phyloP scores from a whole-genome alignment of 805 yeast genomes.

The Scheffersomyces coipomensis region DNA sequence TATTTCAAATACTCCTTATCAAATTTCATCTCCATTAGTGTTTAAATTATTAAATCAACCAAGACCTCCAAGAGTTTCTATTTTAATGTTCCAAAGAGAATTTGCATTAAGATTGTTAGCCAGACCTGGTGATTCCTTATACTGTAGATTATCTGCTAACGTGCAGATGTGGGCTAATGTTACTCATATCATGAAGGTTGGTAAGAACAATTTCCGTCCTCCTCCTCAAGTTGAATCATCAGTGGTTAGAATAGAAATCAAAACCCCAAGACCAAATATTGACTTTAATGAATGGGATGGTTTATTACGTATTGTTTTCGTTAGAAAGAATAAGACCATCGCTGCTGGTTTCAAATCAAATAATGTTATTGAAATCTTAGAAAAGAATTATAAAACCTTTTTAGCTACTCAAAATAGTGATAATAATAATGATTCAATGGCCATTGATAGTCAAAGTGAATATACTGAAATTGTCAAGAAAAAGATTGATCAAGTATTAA shows the following conservation, averaged over 20 bases:
- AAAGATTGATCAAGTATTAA: slow-evolving; percentile 70
- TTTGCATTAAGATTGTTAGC: slow-evolving; percentile 92
- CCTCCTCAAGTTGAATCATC: slow-evolving; percentile 98
- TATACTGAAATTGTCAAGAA: slow-evolving; percentile 54
- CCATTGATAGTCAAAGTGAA: slow-evolving; percentile 37
- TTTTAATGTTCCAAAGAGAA: slow-evolving; percentile 97
- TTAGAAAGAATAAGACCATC: slow-evolving; percentile 88
- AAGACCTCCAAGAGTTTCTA: slow-evolving; percentile 89
- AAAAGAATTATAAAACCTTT: slow-evolving; percentile 81
- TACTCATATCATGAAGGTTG: slow-evolving; percentile 97
- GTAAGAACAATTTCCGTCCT: slow-evolving; percentile 93
- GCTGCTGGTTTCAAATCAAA: slow-evolving; percentile 88
- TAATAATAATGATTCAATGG: slow-evolving; percentile 39
- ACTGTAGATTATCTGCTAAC: slow-evolving; percentile 91
- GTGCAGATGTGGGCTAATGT: slow-evolving; percentile 99
- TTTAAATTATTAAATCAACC: slow-evolving; percentile 90
- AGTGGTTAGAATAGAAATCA: slow-evolving; percentile 90
- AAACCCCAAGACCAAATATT: slow-evolving; percentile 88
- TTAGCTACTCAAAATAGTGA: slow-evolving; percentile 52
- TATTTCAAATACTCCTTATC: slow-evolving; percentile 96
- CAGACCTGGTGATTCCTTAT: slow-evolving; percentile 92
- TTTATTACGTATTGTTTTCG: slow-evolving; percentile 83
- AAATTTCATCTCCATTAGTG: slow-evolving; percentile 94
- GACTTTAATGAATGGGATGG: slow-evolving; percentile 99
- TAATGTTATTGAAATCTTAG: slow-evolving; percentile 77